A percentile compares a stretch with the other conserved stretches of the same genome.
Conservation (phyloP, 768 basidiomycete species). For the Kockovaella imperatae region DNA sequence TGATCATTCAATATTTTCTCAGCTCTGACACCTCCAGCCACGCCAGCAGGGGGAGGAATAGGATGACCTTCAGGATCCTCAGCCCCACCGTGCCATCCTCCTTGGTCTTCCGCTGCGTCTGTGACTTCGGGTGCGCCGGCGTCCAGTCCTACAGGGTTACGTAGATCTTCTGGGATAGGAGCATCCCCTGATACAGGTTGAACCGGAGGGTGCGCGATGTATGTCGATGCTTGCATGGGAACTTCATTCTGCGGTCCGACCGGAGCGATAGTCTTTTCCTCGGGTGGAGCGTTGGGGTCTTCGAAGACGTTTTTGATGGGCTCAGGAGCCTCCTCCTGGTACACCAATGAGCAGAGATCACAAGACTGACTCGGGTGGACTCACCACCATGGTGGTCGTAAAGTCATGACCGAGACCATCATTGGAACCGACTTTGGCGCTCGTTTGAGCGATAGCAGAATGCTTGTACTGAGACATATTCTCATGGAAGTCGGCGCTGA, state of each 20-base stretch:
- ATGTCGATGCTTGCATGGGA: constrained; percentile 35
- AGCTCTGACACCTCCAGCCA: constrained; percentile 5
- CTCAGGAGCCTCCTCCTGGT: constrained; percentile 37
- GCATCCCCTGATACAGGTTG: constrained; percentile 2
- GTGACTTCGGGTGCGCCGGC: constrained; percentile 43
- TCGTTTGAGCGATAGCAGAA: constrained; percentile 3
- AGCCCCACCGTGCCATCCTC: constrained; percentile 44
- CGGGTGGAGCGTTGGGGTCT: constrained; percentile 18
- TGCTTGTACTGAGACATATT: constrained; percentile 31
- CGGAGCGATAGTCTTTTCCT: constrained; percentile 37
- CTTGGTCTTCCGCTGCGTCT: constrained; percentile 29
- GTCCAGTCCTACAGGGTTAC: constrained; percentile 40
- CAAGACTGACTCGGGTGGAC: background rate
- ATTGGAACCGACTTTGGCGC: constrained; percentile 11
- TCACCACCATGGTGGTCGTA: constrained; percentile 24
- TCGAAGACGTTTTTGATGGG: constrained; percentile 40
- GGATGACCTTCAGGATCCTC: constrained; percentile 23
- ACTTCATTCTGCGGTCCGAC: constrained; percentile 37
- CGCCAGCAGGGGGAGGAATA: too few relatives aligned
- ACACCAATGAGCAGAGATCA: background rate
- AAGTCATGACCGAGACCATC: constrained; percentile 15
- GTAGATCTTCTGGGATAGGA: constrained; percentile 26
- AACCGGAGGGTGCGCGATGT: constrained; percentile 4
- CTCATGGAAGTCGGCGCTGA: constrained; percentile 41
- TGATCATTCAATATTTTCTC: constrained; percentile 5